Evolutionary conservation across 2,329 filamentous ascomycete genomes (phyloP), one percentile per base, ranked within the genome.

Genomic region (Aspergillus phoenicis): DNA sequence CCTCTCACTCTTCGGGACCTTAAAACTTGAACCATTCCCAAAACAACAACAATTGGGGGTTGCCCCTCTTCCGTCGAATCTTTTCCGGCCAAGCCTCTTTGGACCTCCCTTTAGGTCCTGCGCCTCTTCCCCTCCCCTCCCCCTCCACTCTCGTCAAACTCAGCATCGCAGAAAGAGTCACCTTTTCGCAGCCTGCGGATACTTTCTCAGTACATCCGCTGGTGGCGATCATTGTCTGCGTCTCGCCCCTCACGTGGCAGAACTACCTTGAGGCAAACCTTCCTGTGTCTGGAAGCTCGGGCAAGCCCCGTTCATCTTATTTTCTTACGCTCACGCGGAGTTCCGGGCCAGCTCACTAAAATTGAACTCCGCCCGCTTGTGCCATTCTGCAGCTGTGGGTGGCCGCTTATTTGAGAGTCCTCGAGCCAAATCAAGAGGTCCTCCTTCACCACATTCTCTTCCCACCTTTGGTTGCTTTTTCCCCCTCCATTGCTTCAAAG

Each of bases 1-100:
- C 33, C 43, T 30, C 20, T 43, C 28, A 4, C 33, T 38, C 38
- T 53, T 48, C 52, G 39, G 51, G 24, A 57, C 39, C 49, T n/a
- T 24, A 54, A 38, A 54, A 38, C 33, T 36, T 36, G 33, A 36
- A 36, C 33, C 33, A 36, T 36, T 36, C 33, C 33, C 33, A 36
- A 36, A 36, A 36, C 10, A 13, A 36, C 17, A 45, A 52, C 41
- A 33, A 55, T 60, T 49, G 33, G 57, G 49, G 39, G 58, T 60
- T 24, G 52, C 57, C 58, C 67, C 68, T 70, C 68, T 56, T 62
- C 38, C 48, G 30, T 52, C 48, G 26, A 70, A 64, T 73, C 15
- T 81, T 81, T 36, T 68, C 52, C 62, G 60, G 65, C 62, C 63
- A 66, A 67, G 64, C 65, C 60, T 64, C 62, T 64, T 52, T 60